Evolutionary conservation across 768 basidiomycete species (phyloP).

Genomic region (Boletus bicolor): DNA sequence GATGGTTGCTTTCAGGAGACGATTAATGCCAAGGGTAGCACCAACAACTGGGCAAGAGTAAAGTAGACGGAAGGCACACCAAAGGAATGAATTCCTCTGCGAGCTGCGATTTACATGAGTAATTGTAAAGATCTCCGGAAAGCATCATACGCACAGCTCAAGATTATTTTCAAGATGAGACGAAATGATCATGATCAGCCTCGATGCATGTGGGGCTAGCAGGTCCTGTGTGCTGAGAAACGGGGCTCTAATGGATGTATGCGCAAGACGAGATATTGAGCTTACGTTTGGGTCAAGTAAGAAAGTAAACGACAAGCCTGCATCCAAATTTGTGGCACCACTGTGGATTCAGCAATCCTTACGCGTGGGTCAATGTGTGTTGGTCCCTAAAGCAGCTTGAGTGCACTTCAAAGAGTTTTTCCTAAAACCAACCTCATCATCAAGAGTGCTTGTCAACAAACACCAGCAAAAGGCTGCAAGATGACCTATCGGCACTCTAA

Average conservation of each 20-base stretch:
- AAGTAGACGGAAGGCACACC: constrained; percentile 43
- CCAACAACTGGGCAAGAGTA: constrained; percentile 43
- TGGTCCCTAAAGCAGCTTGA: constrained; percentile 38
- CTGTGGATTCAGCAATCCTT: constrained; percentile 51
- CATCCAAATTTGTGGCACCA: constrained; percentile 46
- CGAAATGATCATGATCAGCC: constrained; percentile 48
- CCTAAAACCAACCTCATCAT: constrained; percentile 40
- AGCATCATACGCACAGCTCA: constrained; percentile 39
- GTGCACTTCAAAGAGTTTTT: constrained; percentile 3
- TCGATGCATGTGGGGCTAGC: constrained; percentile 54
- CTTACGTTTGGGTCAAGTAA: constrained; percentile 49
- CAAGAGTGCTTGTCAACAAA: constrained; percentile 45
- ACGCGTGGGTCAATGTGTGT: constrained; percentile 48
- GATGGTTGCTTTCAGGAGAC: constrained; percentile 54
- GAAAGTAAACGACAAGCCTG: constrained; percentile 51
- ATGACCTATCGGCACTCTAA: constrained; percentile 66
- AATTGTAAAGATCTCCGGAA: not conserved
- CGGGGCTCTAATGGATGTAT: not conserved
- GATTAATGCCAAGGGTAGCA: constrained; percentile 46
- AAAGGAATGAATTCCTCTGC: constrained; percentile 44
- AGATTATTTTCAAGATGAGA: constrained; percentile 56
- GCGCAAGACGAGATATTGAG: constrained; percentile 1
- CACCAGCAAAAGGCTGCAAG: constrained; percentile 51
- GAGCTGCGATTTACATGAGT: constrained; percentile 23
- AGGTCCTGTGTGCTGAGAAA: constrained; percentile 47